phyloP scores from a whole-genome alignment of 805 yeast species.

The Peterozyma xylosa region DNA sequence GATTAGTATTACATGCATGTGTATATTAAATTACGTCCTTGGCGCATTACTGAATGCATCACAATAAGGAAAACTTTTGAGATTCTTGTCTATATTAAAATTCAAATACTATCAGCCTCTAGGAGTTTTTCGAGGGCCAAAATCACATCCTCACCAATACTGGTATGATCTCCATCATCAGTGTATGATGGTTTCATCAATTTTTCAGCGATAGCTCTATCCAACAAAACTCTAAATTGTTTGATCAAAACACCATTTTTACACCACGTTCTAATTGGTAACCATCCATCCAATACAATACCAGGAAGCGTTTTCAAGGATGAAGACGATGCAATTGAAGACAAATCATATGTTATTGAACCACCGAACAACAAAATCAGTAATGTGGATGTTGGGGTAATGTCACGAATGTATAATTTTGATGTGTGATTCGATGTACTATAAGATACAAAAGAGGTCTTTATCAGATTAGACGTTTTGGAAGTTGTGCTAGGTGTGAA shows the following conservation, averaged over 20 bases:
- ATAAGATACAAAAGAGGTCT: conserved; percentile 57
- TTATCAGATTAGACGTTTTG: conserved; percentile 20
- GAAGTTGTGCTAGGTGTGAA: conserved; percentile 29
- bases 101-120: too few relatives aligned
- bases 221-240: conserved; percentile 58
- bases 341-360: conserved; percentile 49
- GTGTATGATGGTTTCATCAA: conserved; percentile 18
- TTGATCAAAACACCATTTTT: conserved; percentile 84
- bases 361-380: conserved; percentile 83
- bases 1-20: too few relatives aligned
- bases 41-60: too few relatives aligned
- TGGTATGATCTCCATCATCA: too few relatives aligned
- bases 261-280: conserved; percentile 88
- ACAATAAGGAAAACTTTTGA: too few relatives aligned
- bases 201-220: conserved; percentile 55
- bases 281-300: conserved; percentile 80
- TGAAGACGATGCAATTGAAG: conserved; percentile 26
- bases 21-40: too few relatives aligned
- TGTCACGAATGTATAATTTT: conserved; percentile 62
- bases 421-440: conserved; percentile 53
- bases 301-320: conserved; percentile 59
- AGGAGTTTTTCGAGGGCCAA: too few relatives aligned
- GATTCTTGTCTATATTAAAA: too few relatives aligned
- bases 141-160: too few relatives aligned
- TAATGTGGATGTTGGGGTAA: conserved; percentile 73